phyloP scores from a whole-genome alignment of 768 basidiomycete species.

The Suillus subalutaceus region DNA sequence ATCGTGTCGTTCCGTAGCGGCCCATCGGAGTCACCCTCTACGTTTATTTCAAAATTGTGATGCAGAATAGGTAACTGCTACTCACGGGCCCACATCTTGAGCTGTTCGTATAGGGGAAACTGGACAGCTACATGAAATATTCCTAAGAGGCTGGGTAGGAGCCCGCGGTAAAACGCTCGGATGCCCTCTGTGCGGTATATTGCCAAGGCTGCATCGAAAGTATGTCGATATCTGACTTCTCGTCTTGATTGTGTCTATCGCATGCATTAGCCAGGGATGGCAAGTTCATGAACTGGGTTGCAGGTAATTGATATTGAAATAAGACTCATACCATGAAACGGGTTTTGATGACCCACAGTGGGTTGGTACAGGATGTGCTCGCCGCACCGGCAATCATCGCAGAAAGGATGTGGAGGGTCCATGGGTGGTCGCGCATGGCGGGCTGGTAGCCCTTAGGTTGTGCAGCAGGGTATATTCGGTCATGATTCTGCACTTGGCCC shows the following conservation, averaged over 20 bases:
- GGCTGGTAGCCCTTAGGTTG: slow-evolving; percentile 88
- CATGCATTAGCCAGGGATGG: not conserved
- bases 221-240: slow-evolving; percentile 84
- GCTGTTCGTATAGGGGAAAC: slow-evolving; percentile 93
- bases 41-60: slow-evolving; percentile 16
- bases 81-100: slow-evolving; percentile 87
- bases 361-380: slow-evolving; percentile 93
- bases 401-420: slow-evolving; percentile 88
- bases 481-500: slow-evolving; percentile 36
- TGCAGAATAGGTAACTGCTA: slow-evolving; percentile 23
- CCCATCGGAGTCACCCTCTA: slow-evolving; percentile 33
- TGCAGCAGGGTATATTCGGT: slow-evolving; percentile 76
- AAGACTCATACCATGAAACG: slow-evolving; percentile 86
- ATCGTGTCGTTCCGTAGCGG: slow-evolving; percentile 53
- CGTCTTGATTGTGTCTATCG: slow-evolving; percentile 78
- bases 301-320: slow-evolving; percentile 5
- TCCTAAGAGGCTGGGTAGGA: slow-evolving; percentile 90
- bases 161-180: slow-evolving; percentile 90
- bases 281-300: slow-evolving; percentile 17
- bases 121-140: slow-evolving; percentile 96
- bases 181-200: slow-evolving; percentile 91
- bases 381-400: slow-evolving; percentile 95
- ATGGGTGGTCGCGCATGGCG: slow-evolving; percentile 76
- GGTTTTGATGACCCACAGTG: slow-evolving; percentile 98
- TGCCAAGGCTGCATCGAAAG: slow-evolving; percentile 83